Base-by-base conservation (phyloP, 2,329 filamentous ascomycete genomes). In the Phialophora chinensis region DNA sequence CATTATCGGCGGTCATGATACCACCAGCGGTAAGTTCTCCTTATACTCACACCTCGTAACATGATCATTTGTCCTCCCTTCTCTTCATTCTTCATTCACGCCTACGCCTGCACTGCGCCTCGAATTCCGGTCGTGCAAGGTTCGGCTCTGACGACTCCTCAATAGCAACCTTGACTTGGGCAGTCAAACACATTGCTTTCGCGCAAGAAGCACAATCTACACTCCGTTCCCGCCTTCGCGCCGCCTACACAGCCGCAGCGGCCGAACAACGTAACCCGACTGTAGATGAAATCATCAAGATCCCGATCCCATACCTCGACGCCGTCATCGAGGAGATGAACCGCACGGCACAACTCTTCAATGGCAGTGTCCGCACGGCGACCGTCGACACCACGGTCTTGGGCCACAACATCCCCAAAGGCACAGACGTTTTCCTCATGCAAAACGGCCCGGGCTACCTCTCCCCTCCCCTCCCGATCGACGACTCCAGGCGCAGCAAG, bases 301-400 rank as follows among this genome's bases (percentile, higher is more conserved):
- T 73, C 3, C 66, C 71, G 2, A 68, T 79, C 25, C 72, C 75
- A 0, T 84, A 84, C 66, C 73, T 85, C 0, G 75, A 77, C 6
- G 83, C 82, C 3, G 78, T 77, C 61, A 78, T 85, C 31, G 78
- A 84, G 54, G 83, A 85, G 70, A 73, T 79, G 0, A 73, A 84
- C 67, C 79, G 83, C 10, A 71, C 73, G 8, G 70, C 73, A 14
- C 64, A 63, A 14, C 77, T 77, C 1, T 74, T 72, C 0, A 67
- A 67, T 0, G 72, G 60, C 4, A 54, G 73, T 1, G 64, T 73
- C 0, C 78, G 82, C 12, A 67, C 66, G 0, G 74, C 79, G 0
- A 71, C 72, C 1, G 67, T 71, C 17, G 81, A 83, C 66, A 79
- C 80, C 0, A 68, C 74, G 4, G 62, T 84, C 4, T 73, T 83